These are phyloP conservation scores for Dioszegia aurantiaca DNA, from an alignment of 768 basidiomycete species.

Conservation along the genomic window DNA sequence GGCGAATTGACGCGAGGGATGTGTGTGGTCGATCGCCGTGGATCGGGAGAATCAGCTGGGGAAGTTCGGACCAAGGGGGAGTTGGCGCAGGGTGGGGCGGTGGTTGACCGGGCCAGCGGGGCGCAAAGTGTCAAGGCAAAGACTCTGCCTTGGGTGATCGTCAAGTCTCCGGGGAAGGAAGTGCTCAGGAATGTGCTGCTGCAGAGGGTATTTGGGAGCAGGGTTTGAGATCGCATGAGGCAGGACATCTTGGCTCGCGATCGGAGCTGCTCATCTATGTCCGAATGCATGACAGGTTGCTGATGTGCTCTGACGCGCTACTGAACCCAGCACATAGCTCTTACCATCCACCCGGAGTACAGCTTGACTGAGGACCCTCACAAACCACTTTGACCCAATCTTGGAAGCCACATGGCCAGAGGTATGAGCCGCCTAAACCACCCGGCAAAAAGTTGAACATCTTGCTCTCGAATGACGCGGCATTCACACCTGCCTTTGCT, in stretches of 20 bases:
- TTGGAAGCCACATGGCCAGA: constrained; percentile 1
- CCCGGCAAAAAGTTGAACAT: constrained; percentile 2
- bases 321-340: background rate
- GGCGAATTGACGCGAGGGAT: constrained; percentile 83
- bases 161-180: constrained; percentile 41
- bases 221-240: background rate
- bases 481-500: background rate
- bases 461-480: background rate
- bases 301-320: background rate
- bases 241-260: too few relatives aligned
- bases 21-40: constrained; percentile 77
- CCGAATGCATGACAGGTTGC: background rate
- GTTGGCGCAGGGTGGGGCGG: constrained; percentile 15
- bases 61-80: constrained; percentile 55
- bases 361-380: background rate
- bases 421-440: background rate
- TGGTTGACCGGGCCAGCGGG: constrained; percentile 22
- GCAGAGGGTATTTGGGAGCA: constrained; percentile 45
- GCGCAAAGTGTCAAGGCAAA: constrained; percentile 21
- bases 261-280: too few relatives aligned
- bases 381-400: constrained; percentile 3
- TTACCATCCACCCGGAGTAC: background rate
- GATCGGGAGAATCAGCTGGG: constrained; percentile 58
- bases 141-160: constrained; percentile 38
- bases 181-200: constrained; percentile 40